A percentile compares a stretch with the other conserved stretches of the same genome.
Evolutionary conservation across 257 asterid species (phyloP).

Genomic region (Anisodus acutangulus): DNA sequence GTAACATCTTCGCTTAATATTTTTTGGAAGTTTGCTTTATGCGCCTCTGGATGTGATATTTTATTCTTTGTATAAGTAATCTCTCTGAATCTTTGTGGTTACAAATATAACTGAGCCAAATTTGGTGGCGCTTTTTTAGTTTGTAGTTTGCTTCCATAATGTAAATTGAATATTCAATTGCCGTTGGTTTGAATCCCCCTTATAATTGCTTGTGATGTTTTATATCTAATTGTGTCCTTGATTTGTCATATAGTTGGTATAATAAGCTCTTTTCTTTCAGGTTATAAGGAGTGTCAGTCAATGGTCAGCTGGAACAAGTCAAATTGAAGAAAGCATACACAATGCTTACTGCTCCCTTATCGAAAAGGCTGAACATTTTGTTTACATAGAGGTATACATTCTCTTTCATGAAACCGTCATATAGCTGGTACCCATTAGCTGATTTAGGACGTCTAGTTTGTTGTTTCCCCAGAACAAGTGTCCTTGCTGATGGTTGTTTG

Average conservation of each 20-base stretch:
- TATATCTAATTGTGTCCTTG: not conserved
- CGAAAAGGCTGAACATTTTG: slow-evolving; percentile 86
- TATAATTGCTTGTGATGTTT: slow-evolving; percentile 1
- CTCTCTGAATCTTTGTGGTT: slow-evolving; percentile 12
- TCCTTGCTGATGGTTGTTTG: slow-evolving; percentile 17
- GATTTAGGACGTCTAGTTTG: not conserved
- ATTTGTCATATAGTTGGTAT: slow-evolving; percentile 6
- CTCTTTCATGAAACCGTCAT: slow-evolving; percentile 13
- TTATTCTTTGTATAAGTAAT: slow-evolving; percentile 5
- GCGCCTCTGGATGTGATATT: not conserved
- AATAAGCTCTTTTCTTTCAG: slow-evolving; percentile 49
- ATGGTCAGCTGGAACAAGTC: slow-evolving; percentile 99
- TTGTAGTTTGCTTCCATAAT: slow-evolving; percentile 2
- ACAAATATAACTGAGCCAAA: not conserved
- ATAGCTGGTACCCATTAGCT: slow-evolving; percentile 16
- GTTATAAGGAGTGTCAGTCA: slow-evolving; percentile 92
- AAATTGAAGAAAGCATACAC: slow-evolving; percentile 91
- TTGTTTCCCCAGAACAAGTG: not conserved
- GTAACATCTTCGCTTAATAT: not conserved
- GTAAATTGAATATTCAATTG: not conserved
- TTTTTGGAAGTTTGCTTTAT: not conserved
- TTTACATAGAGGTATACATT: slow-evolving; percentile 82
- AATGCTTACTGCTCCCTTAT: slow-evolving; percentile 87
- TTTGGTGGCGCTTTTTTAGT: not conserved
- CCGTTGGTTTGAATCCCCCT: not conserved